These are phyloP conservation scores for Catunica adiposa DNA, from an alignment of 2,329 filamentous ascomycete species.

Conservation along the genomic window DNA sequence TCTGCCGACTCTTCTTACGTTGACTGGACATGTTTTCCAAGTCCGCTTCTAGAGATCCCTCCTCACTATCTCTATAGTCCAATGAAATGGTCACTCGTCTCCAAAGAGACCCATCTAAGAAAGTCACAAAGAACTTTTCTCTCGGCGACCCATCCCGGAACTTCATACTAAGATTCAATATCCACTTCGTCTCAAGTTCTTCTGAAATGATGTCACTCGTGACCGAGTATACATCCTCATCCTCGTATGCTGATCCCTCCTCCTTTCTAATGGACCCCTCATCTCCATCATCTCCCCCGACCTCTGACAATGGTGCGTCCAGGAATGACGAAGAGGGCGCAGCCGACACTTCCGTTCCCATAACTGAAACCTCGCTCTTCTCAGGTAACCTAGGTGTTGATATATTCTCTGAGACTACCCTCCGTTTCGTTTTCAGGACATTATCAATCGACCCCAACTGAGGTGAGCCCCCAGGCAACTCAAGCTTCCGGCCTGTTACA, in stretches of 20 bases:
- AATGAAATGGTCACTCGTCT: conserved; percentile 81
- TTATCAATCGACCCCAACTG: neutral
- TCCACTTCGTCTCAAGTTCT: conserved; percentile 81
- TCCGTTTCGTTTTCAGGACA: neutral
- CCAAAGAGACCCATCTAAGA: conserved; percentile 68
- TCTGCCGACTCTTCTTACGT: conserved; percentile 78
- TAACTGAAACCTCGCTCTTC: neutral
- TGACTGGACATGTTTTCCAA: conserved; percentile 64
- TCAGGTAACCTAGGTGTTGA: neutral
- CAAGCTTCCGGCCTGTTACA: neutral
- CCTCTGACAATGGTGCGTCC: conserved; percentile 1
- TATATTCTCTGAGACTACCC: neutral
- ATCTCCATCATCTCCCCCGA: neutral
- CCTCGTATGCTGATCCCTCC: conserved; percentile 2
- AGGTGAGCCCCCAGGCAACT: neutral
- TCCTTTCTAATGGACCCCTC: neutral
- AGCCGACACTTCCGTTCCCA: neutral
- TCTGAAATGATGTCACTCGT: conserved; percentile 43
- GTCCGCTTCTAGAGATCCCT: conserved; percentile 72
- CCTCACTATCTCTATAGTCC: conserved; percentile 70
- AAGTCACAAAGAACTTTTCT: conserved; percentile 97
- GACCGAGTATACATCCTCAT: conserved; percentile 6
- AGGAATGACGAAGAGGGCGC: conserved; percentile 5
- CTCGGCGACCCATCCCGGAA: conserved; percentile 83
- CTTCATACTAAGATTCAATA: conserved; percentile 95